A percentile compares a stretch with the other conserved stretches of the same genome.
phyloP scores from a whole-genome alignment of 140 eudicot species.

The Flaveria floridana region DNA sequence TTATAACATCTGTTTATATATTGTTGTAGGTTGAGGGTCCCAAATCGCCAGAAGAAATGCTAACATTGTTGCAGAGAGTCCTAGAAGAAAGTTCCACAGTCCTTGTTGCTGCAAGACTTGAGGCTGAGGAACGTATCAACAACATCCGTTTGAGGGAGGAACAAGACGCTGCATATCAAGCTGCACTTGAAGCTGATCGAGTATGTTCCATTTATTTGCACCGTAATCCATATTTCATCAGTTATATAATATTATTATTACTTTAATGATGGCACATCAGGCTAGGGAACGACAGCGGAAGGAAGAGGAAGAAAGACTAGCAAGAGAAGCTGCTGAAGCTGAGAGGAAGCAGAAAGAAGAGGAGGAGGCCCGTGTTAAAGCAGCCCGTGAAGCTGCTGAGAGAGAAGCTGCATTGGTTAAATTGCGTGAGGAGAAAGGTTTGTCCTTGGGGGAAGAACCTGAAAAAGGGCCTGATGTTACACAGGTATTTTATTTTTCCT shows the following conservation, averaged over 20 bases:
- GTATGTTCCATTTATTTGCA: slow-evolving; percentile 29
- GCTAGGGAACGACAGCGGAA: slow-evolving; percentile 72
- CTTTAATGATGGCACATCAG: slow-evolving; percentile 30
- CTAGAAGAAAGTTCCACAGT: slow-evolving; percentile 85
- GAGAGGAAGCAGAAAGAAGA: slow-evolving; percentile 76
- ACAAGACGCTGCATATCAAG: slow-evolving; percentile 91
- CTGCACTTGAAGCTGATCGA: slow-evolving; percentile 98
- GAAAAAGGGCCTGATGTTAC: slow-evolving; percentile 82
- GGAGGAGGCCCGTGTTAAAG: slow-evolving; percentile 73
- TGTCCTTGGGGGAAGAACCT: slow-evolving; percentile 73
- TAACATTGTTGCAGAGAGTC: slow-evolving; percentile 66
- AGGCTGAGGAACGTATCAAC: slow-evolving; percentile 80
- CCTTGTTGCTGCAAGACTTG: slow-evolving; percentile 77
- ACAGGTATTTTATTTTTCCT: slow-evolving; percentile 45
- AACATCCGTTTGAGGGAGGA: slow-evolving; percentile 75
- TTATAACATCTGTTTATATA: not conserved
- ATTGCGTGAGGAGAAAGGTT: slow-evolving; percentile 63
- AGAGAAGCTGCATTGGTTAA: slow-evolving; percentile 70
- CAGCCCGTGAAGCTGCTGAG: slow-evolving; percentile 80
- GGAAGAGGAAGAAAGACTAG: slow-evolving; percentile 74
- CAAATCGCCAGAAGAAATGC: slow-evolving; percentile 68
- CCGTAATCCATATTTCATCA: not conserved
- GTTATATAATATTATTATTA: not conserved
- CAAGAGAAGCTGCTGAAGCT: slow-evolving; percentile 81
- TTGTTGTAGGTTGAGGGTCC: slow-evolving; percentile 78